Base-by-base conservation (phyloP, 495 filamentous ascomycete species). In the Neohortaea acidophila region DNA sequence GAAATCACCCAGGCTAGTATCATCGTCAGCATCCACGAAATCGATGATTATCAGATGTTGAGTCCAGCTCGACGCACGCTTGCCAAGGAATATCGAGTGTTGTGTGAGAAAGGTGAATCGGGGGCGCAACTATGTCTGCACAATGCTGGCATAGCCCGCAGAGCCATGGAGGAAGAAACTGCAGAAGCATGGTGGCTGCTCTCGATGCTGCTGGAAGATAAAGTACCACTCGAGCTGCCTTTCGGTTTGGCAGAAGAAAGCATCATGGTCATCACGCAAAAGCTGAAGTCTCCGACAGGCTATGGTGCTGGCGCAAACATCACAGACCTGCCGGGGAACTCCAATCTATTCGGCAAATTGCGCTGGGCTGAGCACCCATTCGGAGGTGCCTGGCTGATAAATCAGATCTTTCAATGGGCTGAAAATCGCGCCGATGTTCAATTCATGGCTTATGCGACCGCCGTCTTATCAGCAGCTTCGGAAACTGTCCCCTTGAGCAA, bases 121-220 rank as follows among this genome's bases (percentile, higher is more conserved):
- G 43, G 39, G 3, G 33, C 21, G 32, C 17, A 13, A 5, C 75
- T 92, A 6, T 94, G 87, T 55, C 61, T 65, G 19, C 79, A 89
- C 40, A 97, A 96, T 57, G 79, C 82, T 4, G 58, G 59, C 5
- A 74, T 92, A 33, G 84, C 86, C 12, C 64, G 74, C 45, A 75
- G 74, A 44, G 68, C 79, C 49, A 84, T 84, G 2, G 73, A 68
- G 47, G 55, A 66, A 23, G 83, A 94, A 48, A 54, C 86, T 19
- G 83, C 80, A 21, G 74, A 84, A 45, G 70, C 91, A 2, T 97
- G 89, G 89, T 70, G 72, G 21, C 75, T 94, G 39, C 65, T 80
- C 21, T 75, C 73, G 20, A 59, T 92, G 41, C 67, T 97, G 0
- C 57, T 97, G 27, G 70, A 78, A 44, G 79, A 81, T 43, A 67